These are phyloP conservation scores for Scutellaria barbata DNA, from an alignment of 257 asterid genomes.

Conservation along the genomic window DNA sequence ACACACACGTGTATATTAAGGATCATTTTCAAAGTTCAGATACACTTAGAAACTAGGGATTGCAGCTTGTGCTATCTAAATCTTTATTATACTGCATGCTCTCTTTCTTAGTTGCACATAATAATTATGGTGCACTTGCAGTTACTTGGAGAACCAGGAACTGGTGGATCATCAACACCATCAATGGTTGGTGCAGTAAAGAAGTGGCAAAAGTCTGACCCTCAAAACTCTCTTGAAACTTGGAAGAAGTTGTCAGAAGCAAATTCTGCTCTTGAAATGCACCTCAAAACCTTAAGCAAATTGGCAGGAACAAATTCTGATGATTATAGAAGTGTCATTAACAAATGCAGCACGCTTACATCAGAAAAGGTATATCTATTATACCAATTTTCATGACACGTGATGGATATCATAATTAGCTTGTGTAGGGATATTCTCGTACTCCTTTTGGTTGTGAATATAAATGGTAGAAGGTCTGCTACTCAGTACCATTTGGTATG, in stretches of 20 bases:
- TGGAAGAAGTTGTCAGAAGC: slow-evolving; percentile 88
- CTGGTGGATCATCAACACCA: slow-evolving; percentile 97
- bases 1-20: too few species aligned
- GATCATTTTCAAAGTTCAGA: background rate
- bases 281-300: slow-evolving; percentile 62
- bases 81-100: slow-evolving; percentile 21
- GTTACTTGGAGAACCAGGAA: slow-evolving; percentile 98
- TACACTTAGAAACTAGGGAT: slow-evolving; percentile 4
- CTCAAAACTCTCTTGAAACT: slow-evolving; percentile 69
- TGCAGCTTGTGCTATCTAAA: background rate
- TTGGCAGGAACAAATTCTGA: slow-evolving; percentile 62
- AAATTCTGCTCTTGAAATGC: slow-evolving; percentile 74
- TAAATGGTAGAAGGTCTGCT: background rate
- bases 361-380: slow-evolving; percentile 72
- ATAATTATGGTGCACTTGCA: slow-evolving; percentile 45
- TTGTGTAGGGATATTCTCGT: too few species aligned
- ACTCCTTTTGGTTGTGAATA: background rate
- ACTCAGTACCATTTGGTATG: background rate
- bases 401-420: background rate
- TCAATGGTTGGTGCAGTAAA: slow-evolving; percentile 99
- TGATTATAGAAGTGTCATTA: slow-evolving; percentile 58
- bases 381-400: slow-evolving; percentile 20
- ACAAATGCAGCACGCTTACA: slow-evolving; percentile 63
- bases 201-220: slow-evolving; percentile 96
- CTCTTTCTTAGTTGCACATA: slow-evolving; percentile 36